Percentiles rank a stretch among this genome's conserved stretches.
Evolutionary conservation across 2,329 filamentous ascomycete genomes (phyloP).

Genomic region (Salinomyces thailandicus): DNA sequence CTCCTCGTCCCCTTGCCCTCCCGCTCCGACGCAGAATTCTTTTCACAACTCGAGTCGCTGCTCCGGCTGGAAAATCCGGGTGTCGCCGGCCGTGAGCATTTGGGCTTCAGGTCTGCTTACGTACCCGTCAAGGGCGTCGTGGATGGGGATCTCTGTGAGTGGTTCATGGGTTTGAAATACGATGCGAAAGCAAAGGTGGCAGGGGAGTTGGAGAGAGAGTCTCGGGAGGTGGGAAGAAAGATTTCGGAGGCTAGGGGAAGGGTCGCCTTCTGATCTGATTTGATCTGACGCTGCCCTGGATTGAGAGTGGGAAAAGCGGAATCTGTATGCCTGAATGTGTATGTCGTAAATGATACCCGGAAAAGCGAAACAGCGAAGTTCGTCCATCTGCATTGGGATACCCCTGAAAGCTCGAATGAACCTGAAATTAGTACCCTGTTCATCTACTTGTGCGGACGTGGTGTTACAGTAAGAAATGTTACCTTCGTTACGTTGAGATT

Average conservation of each 20-base stretch:
- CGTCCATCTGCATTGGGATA: too few relatives aligned
- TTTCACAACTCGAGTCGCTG: slow-evolving; percentile 85
- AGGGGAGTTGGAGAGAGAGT: slow-evolving; percentile 78
- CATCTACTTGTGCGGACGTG: too few relatives aligned
- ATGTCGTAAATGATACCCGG: too few relatives aligned
- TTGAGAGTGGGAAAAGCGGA: too few relatives aligned
- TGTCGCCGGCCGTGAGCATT: slow-evolving; percentile 81
- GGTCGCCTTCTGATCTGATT: slow-evolving; percentile 31
- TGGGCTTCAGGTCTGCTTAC: slow-evolving; percentile 94
- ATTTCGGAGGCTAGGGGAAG: slow-evolving; percentile 43
- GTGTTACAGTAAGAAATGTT: too few relatives aligned
- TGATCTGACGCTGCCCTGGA: too few relatives aligned
- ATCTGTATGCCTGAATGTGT: too few relatives aligned
- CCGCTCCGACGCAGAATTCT: slow-evolving; percentile 93
- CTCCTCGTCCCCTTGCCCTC: slow-evolving; percentile 85
- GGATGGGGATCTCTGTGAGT: slow-evolving; percentile 91
- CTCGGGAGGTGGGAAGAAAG: slow-evolving; percentile 91
- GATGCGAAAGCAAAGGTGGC: slow-evolving; percentile 96
- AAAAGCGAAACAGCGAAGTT: too few relatives aligned
- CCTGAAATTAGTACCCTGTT: too few relatives aligned
- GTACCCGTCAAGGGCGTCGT: slow-evolving; percentile 93
- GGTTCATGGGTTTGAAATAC: slow-evolving; percentile 69
- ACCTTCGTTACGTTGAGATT: too few relatives aligned
- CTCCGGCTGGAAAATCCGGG: slow-evolving; percentile 79
- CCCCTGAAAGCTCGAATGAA: too few relatives aligned